These are phyloP conservation scores for Coemansia pectinata DNA, from an alignment of 192 early-diverging fungal genomes.

Conservation along the genomic window DNA sequence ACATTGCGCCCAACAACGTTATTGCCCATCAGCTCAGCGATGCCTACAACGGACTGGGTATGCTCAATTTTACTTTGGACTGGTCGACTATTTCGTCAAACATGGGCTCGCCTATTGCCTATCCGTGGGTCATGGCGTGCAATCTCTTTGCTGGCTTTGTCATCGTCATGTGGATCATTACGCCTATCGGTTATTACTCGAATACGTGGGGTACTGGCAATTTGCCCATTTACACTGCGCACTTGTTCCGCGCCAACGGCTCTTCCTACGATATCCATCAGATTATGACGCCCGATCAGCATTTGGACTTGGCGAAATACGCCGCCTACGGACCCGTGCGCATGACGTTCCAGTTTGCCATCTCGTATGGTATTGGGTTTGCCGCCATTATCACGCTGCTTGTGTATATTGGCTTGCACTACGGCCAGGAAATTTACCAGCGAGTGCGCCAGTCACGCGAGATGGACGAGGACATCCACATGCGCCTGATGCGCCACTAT, in stretches of 20 bases:
- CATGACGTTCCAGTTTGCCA: slow-evolving; percentile 72
- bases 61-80: slow-evolving; percentile 71
- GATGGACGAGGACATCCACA: slow-evolving; percentile 69
- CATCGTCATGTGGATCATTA: slow-evolving; percentile 73
- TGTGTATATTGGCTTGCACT: slow-evolving; percentile 66
- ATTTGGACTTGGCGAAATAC: slow-evolving; percentile 61
- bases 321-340: slow-evolving; percentile 65
- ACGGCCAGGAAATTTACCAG: slow-evolving; percentile 66
- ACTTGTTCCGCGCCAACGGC: slow-evolving; percentile 60
- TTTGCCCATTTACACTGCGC: slow-evolving; percentile 68
- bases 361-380: slow-evolving; percentile 70
- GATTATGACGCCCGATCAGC: slow-evolving; percentile 61
- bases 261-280: slow-evolving; percentile 60
- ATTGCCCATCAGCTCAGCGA: slow-evolving; percentile 50
- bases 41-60: slow-evolving; percentile 65
- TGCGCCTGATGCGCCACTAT: slow-evolving; percentile 72
- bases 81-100: slow-evolving; percentile 66
- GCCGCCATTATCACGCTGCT: slow-evolving; percentile 70
- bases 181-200: slow-evolving; percentile 71
- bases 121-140: slow-evolving; percentile 71
- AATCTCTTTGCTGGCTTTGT: slow-evolving; percentile 72
- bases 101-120: slow-evolving; percentile 65
- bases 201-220: slow-evolving; percentile 61
- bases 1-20: slow-evolving; percentile 51
- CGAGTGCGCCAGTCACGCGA: slow-evolving; percentile 64